These are phyloP conservation scores for Ophiognomonia clavigignenti-juglandacearum DNA, from an alignment of 2,329 filamentous ascomycete species.

Conservation along the genomic window DNA sequence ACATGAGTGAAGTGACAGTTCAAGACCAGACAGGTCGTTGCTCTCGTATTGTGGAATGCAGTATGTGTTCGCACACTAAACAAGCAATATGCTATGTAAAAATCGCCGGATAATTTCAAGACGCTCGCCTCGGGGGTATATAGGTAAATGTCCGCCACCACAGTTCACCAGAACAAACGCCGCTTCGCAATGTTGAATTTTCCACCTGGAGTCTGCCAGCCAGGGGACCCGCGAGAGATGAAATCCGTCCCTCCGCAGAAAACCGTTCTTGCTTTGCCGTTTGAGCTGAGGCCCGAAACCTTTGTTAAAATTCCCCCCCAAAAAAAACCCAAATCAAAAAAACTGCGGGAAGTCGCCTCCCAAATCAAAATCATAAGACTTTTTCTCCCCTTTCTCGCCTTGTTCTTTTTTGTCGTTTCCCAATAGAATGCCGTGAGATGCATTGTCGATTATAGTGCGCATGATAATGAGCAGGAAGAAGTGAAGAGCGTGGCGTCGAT, in stretches of 20 bases:
- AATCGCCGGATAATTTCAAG: slow-evolving; percentile 4
- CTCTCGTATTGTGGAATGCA: not conserved
- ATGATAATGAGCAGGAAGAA: too few relatives aligned
- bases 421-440: too few relatives aligned
- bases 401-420: slow-evolving; percentile 4
- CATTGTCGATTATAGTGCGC: too few relatives aligned
- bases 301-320: too few relatives aligned
- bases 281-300: slow-evolving; percentile 29
- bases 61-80: not conserved
- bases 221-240: slow-evolving; percentile 10
- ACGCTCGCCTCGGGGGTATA: slow-evolving; percentile 35
- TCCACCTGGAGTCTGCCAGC: slow-evolving; percentile 24
- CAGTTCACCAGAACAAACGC: slow-evolving; percentile 43
- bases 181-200: slow-evolving; percentile 18
- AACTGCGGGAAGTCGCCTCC: not conserved
- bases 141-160: slow-evolving; percentile 22
- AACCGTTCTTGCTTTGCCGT: slow-evolving; percentile 9
- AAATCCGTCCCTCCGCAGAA: not conserved
- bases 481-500: too few relatives aligned
- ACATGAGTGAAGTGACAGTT: not conserved
- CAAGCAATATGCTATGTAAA: not conserved
- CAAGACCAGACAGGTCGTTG: not conserved
- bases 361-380: not conserved
- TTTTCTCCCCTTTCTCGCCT: not conserved
- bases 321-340: not conserved